Base-by-base conservation (phyloP, 768 basidiomycete species). In the Postia placenta region DNA sequence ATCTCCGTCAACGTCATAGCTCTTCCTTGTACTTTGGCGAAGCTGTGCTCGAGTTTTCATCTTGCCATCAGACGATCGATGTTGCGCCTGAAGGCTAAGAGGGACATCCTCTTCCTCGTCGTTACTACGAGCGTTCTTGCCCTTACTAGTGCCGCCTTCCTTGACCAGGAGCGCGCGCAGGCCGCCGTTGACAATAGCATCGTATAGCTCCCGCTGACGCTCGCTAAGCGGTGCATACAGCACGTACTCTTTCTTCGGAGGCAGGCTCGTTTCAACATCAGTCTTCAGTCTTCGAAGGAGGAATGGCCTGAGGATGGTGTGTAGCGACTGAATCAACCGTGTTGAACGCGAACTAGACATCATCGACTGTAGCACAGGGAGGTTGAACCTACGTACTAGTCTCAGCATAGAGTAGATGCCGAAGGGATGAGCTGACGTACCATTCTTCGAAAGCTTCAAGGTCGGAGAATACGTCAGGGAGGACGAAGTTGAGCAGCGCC, bases 221-320 rank as follows among this genome's bases (percentile, higher is more conserved):
- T 79, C 70, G 47, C 83, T 96, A 5, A 97, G 71, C 0, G 93
- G 92, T 0, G 92, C 92, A 52, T 94, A 95, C 0, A 98, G 75
- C 2, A 97, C 81, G 58, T 99, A 99, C 66, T 93, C 91, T 65
- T 93, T 93, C 69, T 92, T 92, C 2, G 88, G 88, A 0, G 96
- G 96, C 3, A 98, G 70, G 48, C 78, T 75, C 51, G 55, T 57
- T 56, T 81, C 78, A 7, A 98, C 95, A 56, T 99, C 96, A 5
- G 72, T 81, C 66, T 98, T 98, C 49, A 97, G 74, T 11, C 96
- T 81, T 11, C 96, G 82, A 0, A 98, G 75, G 24, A 98, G 77
- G 75, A 98, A 99, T 1, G 96, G 96, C 57, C 93, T 92, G 42
- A 99, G 79, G 59, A 99, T 94, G 2, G 81, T 79, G 63, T 96